These are phyloP conservation scores for barrel medic (Medicago truncatula) DNA, from an alignment of 306 rosid species.

Conservation along the genomic window DNA sequence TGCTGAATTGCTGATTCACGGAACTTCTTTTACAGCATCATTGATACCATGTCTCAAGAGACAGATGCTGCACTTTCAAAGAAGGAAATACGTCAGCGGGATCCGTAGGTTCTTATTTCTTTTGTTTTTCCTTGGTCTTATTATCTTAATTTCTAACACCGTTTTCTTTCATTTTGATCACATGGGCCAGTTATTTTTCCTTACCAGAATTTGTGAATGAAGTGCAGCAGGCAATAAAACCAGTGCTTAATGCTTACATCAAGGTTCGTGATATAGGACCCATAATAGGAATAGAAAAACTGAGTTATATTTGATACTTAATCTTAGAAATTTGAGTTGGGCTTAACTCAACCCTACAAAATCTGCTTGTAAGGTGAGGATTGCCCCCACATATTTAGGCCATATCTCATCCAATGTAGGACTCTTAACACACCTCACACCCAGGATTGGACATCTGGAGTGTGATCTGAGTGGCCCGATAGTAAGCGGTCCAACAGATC, in stretches of 20 bases:
- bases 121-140: constrained; percentile 37
- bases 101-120: constrained; percentile 69
- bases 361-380: not conserved
- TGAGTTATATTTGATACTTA: not conserved
- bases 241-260: constrained; percentile 85
- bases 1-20: constrained; percentile 30
- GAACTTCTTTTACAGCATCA: constrained; percentile 64
- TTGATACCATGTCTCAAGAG: constrained; percentile 85
- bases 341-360: not conserved
- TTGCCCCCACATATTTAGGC: too few relatives aligned
- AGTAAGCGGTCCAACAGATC: too few relatives aligned
- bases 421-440: not conserved
- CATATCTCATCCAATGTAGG: too few relatives aligned
- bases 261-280: constrained; percentile 53
- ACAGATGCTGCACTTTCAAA: constrained; percentile 83
- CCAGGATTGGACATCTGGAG: too few relatives aligned
- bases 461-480: too few relatives aligned
- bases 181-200: constrained; percentile 67
- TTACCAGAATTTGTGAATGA: constrained; percentile 81
- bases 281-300: not conserved
- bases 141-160: constrained; percentile 30
- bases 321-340: too few relatives aligned
- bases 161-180: constrained; percentile 39
- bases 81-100: constrained; percentile 88
- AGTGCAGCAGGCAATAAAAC: constrained; percentile 87